Conservation (phyloP, 208 protist genomes). For the Leishmania martiniquensis region DNA sequence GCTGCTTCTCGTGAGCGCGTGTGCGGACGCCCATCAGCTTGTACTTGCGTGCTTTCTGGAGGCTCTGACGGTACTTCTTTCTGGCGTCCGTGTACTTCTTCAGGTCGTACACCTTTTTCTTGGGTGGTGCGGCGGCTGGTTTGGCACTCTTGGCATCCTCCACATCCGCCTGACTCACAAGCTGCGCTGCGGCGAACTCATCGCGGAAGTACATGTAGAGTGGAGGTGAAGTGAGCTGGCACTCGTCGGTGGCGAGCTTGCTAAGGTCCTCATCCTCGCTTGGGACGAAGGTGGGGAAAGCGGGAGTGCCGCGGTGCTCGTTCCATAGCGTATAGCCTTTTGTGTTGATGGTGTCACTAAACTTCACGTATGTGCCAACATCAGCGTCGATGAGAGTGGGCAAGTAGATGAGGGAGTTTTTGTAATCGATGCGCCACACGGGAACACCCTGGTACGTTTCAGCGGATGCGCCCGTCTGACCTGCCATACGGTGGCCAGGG, state of each 20-base stretch:
- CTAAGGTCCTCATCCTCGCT: slow-evolving; percentile 82
- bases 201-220: slow-evolving; percentile 92
- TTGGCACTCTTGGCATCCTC: slow-evolving; percentile 92
- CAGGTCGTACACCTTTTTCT: slow-evolving; percentile 93
- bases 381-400: slow-evolving; percentile 87
- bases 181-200: slow-evolving; percentile 77
- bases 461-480: slow-evolving; percentile 87
- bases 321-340: slow-evolving; percentile 94
- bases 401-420: slow-evolving; percentile 93
- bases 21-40: slow-evolving; percentile 87
- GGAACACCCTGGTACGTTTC: slow-evolving; percentile 91
- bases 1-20: slow-evolving; percentile 88
- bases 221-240: slow-evolving; percentile 88
- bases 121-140: slow-evolving; percentile 65
- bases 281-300: slow-evolving; percentile 93
- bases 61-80: slow-evolving; percentile 88
- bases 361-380: slow-evolving; percentile 91
- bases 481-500: slow-evolving; percentile 90
- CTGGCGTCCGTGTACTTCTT: slow-evolving; percentile 89
- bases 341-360: slow-evolving; percentile 92
- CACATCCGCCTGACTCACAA: slow-evolving; percentile 91
- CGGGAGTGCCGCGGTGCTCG: slow-evolving; percentile 85
- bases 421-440: slow-evolving; percentile 94
- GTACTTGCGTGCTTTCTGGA: slow-evolving; percentile 87
- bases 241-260: slow-evolving; percentile 89